A percentile compares a stretch with the other conserved stretches of the same genome.
Evolutionary conservation across 2,329 filamentous ascomycete species (phyloP).

Genomic region (Ambrosiella beaveri): DNA sequence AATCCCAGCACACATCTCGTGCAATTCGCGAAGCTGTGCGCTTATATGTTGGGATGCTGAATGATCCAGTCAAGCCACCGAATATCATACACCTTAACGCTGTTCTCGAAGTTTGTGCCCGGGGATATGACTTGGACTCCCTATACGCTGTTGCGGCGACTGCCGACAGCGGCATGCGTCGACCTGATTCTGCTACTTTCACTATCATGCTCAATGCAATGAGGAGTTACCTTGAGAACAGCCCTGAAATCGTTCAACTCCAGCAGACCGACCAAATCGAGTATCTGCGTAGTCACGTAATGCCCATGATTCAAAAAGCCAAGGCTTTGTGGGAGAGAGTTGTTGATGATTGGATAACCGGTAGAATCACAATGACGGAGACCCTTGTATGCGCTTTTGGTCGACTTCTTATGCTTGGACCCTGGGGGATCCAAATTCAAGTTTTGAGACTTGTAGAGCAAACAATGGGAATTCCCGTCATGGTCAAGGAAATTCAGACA

Average conservation of each 20-base stretch:
- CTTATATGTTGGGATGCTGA: conserved; percentile 60
- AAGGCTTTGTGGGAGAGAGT: conserved; percentile 69
- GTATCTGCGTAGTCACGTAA: conserved; percentile 7
- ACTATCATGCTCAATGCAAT: conserved; percentile 70
- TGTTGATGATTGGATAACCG: conserved; percentile 55
- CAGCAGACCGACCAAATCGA: conserved; percentile 15
- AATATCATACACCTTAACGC: conserved; percentile 78
- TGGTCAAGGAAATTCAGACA: conserved; percentile 21
- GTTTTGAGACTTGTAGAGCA: conserved; percentile 63
- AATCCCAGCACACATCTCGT: conserved; percentile 37
- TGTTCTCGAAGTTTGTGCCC: conserved; percentile 63
- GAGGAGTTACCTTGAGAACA: conserved; percentile 27
- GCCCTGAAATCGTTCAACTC: neutral
- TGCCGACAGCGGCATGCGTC: conserved; percentile 44
- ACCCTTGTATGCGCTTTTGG: conserved; percentile 68
- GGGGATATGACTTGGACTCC: conserved; percentile 57
- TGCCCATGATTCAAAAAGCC: conserved; percentile 30
- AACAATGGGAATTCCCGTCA: conserved; percentile 56
- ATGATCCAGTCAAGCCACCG: conserved; percentile 45
- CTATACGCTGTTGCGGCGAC: conserved; percentile 62
- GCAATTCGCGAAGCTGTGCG: conserved; percentile 52
- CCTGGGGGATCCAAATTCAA: conserved; percentile 47
- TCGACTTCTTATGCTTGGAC: conserved; percentile 50
- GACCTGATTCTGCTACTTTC: conserved; percentile 57
- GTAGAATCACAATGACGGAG: conserved; percentile 57